Evolutionary conservation across 805 yeast genomes (phyloP).

Genomic region (Peterozyma xylosa): DNA sequence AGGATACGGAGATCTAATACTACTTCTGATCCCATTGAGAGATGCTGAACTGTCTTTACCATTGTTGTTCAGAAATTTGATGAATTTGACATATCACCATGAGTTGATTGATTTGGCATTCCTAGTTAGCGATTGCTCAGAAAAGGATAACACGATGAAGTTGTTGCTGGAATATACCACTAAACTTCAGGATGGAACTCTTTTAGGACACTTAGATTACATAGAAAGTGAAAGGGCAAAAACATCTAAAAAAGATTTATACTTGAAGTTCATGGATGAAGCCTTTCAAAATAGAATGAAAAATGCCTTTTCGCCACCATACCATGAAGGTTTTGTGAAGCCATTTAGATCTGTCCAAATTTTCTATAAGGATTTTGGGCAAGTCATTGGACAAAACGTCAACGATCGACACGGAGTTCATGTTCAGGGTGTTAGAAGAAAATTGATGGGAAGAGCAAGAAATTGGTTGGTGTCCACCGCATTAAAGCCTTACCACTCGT

Average conservation of each 20-base stretch:
- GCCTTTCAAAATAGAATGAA: constrained; percentile 49
- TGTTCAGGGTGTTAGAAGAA: constrained; percentile 78
- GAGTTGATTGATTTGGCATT: constrained; percentile 72
- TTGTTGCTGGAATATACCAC: constrained; percentile 57
- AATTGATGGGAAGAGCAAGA: constrained; percentile 81
- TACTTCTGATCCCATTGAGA: constrained; percentile 69
- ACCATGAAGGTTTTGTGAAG: constrained; percentile 49
- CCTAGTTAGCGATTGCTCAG: constrained; percentile 73
- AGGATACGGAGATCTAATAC: constrained; percentile 51
- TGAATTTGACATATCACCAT: constrained; percentile 84
- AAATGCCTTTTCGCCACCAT: constrained; percentile 58
- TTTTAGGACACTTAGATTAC: constrained; percentile 38
- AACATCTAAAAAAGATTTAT: constrained; percentile 40
- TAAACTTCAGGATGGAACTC: constrained; percentile 64
- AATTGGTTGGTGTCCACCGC: constrained; percentile 76
- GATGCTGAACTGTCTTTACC: constrained; percentile 75
- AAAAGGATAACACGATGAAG: constrained; percentile 56
- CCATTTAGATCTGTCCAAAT: constrained; percentile 79
- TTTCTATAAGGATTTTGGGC: constrained; percentile 78
- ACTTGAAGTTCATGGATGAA: constrained; percentile 61
- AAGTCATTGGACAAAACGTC: constrained; percentile 78
- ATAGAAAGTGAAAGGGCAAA: constrained; percentile 29
- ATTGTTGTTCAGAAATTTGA: constrained; percentile 75
- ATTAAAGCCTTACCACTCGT: constrained; percentile 74
- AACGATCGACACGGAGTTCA: constrained; percentile 79